Evolutionary conservation across 371 early-diverging fungal genomes (phyloP).

Genomic region (Mortierella sp.): DNA sequence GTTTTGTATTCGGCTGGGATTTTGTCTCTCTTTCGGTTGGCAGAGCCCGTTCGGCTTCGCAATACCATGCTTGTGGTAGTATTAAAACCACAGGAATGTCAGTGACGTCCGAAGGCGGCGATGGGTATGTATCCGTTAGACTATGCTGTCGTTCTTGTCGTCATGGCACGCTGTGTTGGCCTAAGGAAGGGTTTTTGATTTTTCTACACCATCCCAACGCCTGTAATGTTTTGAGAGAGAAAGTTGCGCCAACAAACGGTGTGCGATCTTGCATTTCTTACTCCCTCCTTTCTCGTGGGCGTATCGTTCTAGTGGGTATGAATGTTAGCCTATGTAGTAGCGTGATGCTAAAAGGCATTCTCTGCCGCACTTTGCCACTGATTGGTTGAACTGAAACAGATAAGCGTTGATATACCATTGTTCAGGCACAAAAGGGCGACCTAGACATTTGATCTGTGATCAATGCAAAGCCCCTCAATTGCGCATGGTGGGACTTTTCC

Average conservation of each 20-base stretch:
- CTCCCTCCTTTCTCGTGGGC: too few relatives aligned
- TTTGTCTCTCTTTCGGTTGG: background rate
- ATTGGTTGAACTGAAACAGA: background rate
- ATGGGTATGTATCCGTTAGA: background rate
- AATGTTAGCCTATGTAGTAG: background rate
- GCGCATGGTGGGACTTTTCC: background rate
- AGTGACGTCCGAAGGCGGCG: background rate
- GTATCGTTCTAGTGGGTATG: background rate
- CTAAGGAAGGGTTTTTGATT: too few relatives aligned
- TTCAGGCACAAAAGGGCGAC: background rate
- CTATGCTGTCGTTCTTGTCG: background rate
- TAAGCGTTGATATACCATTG: background rate
- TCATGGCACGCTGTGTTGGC: background rate
- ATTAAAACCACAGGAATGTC: background rate
- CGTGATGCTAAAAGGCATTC: background rate
- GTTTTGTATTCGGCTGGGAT: slow-evolving; percentile 8
- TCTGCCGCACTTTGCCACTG: background rate
- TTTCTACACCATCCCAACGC: too few relatives aligned
- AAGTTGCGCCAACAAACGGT: too few relatives aligned
- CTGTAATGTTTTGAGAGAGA: too few relatives aligned
- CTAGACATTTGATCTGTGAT: background rate
- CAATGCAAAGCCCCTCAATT: background rate
- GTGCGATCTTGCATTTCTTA: background rate
- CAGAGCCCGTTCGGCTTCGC: background rate
- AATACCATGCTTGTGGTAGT: background rate